Evolutionary conservation across 169 alveolate species (phyloP).

Genomic region (Perkinsus olseni): DNA sequence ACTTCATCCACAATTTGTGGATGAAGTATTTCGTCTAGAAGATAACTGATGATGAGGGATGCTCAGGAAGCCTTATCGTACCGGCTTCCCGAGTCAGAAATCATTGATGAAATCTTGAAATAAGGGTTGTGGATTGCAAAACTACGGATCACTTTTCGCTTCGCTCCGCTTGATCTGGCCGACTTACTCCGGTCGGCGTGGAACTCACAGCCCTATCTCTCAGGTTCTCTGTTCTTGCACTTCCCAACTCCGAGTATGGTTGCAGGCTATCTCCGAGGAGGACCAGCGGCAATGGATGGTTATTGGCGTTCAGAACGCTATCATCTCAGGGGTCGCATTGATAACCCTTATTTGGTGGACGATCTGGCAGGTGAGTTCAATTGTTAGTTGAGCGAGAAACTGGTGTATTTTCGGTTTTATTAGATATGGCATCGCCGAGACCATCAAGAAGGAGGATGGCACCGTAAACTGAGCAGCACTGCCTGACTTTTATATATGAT

Average conservation of each 20-base stretch:
- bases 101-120: too few relatives aligned
- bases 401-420: not conserved
- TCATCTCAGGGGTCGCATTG: not conserved
- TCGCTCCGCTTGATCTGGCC: too few relatives aligned
- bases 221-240: not conserved
- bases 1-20: too few relatives aligned
- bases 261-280: not conserved
- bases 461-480: not conserved
- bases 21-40: too few relatives aligned
- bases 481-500: too few relatives aligned
- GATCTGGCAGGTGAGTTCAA: not conserved
- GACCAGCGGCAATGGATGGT: not conserved
- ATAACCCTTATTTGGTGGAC: not conserved
- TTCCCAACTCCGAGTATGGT: not conserved
- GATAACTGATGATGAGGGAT: too few relatives aligned
- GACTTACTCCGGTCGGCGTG: too few relatives aligned
- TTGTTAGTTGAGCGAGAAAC: too few relatives aligned
- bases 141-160: too few relatives aligned
- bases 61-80: too few relatives aligned
- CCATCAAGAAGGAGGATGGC: not conserved
- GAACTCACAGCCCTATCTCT: not conserved
- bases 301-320: not conserved
- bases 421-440: not conserved
- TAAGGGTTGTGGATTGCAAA: too few relatives aligned
- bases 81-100: too few relatives aligned